Conservation (phyloP, 306 rosid species). For the Castanea mollissima region DNA sequence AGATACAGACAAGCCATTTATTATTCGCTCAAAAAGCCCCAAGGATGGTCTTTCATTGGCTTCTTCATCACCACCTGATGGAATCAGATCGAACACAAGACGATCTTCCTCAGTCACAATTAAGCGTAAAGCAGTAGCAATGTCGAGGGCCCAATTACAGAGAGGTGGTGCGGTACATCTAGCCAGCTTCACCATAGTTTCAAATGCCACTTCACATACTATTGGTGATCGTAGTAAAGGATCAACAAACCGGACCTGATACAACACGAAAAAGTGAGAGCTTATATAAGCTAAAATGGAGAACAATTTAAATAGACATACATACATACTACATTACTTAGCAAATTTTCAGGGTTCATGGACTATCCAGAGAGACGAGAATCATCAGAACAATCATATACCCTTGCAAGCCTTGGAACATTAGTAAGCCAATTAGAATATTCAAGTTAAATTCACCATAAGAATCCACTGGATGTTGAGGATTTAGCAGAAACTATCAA, state of each 20-base stretch:
- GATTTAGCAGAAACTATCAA: too few species aligned
- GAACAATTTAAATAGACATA: too few species aligned
- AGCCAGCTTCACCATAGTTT: slow-evolving; percentile 80
- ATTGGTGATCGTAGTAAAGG: slow-evolving; percentile 81
- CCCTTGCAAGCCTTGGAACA: too few species aligned
- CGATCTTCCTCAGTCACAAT: slow-evolving; percentile 68
- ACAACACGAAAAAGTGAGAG: slow-evolving; percentile 25
- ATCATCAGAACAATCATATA: too few species aligned
- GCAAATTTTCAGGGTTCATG: too few species aligned
- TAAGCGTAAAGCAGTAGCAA: slow-evolving; percentile 86
- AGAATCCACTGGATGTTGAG: too few species aligned
- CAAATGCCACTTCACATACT: slow-evolving; percentile 84
- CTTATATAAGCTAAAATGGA: not conserved
- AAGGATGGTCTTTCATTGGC: slow-evolving; percentile 43
- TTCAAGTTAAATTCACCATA: too few species aligned
- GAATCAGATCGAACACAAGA: slow-evolving; percentile 58
- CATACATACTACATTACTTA: too few species aligned
- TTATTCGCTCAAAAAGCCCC: slow-evolving; percentile 75
- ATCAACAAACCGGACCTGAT: slow-evolving; percentile 83
- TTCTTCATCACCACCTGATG: slow-evolving; percentile 53
- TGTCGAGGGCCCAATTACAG: slow-evolving; percentile 88
- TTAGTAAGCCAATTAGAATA: too few species aligned
- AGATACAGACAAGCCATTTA: slow-evolving; percentile 71
- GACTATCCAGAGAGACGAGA: too few species aligned
- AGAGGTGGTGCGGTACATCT: slow-evolving; percentile 85